Base-by-base conservation (phyloP, 345 rosid genomes). In the Fremontodendron californicum region DNA sequence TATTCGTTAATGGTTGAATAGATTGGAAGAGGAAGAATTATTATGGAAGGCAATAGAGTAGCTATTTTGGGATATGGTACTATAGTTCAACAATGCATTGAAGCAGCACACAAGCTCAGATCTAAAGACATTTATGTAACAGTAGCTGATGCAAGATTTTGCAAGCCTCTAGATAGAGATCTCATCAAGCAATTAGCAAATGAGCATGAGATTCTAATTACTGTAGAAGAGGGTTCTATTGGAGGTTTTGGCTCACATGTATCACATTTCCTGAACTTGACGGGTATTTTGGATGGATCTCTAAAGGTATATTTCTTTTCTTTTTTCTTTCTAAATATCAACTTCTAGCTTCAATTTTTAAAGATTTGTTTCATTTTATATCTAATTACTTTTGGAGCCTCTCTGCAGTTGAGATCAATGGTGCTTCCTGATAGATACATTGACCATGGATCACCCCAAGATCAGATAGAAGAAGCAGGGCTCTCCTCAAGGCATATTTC, bases 161-260 rank as follows among this genome's bases (percentile, higher is more conserved):
- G 98, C 87, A 94, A 93, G 80, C 97, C 98, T 10, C 73, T 94
- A 76, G 98, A 94, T 75, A 76, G 82, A 19, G 81, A 82, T 51
- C 97, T 94, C 79, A 88, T 93, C 75, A 85, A 85, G 49, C 84
- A 72, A 43, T 60, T 94, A 77, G 97, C 97, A 51, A 85, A 78
- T 5, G 91, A 90, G 40, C 98, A 93, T 57, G 90, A 94, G 78
- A 80, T 93, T 67, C 86, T 93, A 55, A 84, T 93, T 61, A 93
- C 97, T 1, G 90, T 85, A 42, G 98, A 94, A 87, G 98, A 94
- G 78, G 98, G 97, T 65, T 86, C 95, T 0, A 78, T 94, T 21
- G 98, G 95, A 65, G 98, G 98, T n/a, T 94, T 94, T 66, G 84
- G 93, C 52, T 91, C 97, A 0, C 98, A 94, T 74, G 93, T 94